Base-by-base conservation (phyloP, 805 yeast genomes). In the Hanseniaspora thailandica region DNA sequence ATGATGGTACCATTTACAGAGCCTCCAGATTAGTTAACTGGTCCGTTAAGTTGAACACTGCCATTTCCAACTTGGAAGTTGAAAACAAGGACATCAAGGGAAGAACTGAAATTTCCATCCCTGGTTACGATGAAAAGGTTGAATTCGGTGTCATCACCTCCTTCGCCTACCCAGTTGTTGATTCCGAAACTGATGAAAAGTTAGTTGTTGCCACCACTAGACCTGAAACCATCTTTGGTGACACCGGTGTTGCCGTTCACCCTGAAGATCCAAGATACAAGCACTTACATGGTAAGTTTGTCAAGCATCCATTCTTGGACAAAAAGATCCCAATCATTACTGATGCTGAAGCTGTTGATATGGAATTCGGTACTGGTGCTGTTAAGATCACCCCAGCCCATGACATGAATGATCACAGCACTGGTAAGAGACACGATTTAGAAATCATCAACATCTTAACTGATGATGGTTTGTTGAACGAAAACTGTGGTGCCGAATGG, bases 341-440 rank as follows among this genome's bases (percentile, higher is more conserved):
- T 50, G 98, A 93, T 67, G 66, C 81, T 38, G 95, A 86, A 70
- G 93, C 97, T 39, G 98, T 93, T 59, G 98, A 93, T 69, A 93
- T 93, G 97, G 95, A 86, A 69, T 93, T 93, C 61, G 98, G 98
- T 77, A 93, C 98, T 57, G 98, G 98, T 82, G 98, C 98, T 47
- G 98, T 93, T 57, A 93, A 93, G 72, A 93, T 93, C 67, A 93
- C 98, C 13, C 98, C 98, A 56, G 97, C 96, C 43, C 98, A 93
- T 70, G 98, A 93, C 71, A 84, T 81, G 63, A 93, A 93, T 76
- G 98, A 93, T 86, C 88, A 86, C 77, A 77, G 75, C 65, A 87
- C 96, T 52, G 98, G 98, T 74, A 89, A 86, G 73, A 88, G 98
- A 73, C 86, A 87, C 69, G 74, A 79, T 64, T 76, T 93, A 63